A percentile compares a stretch with the other conserved stretches of the same genome.
These are phyloP conservation scores for Elaeis guineensis DNA, from an alignment of 176 grass and related monocot species.

Conservation along the genomic window DNA sequence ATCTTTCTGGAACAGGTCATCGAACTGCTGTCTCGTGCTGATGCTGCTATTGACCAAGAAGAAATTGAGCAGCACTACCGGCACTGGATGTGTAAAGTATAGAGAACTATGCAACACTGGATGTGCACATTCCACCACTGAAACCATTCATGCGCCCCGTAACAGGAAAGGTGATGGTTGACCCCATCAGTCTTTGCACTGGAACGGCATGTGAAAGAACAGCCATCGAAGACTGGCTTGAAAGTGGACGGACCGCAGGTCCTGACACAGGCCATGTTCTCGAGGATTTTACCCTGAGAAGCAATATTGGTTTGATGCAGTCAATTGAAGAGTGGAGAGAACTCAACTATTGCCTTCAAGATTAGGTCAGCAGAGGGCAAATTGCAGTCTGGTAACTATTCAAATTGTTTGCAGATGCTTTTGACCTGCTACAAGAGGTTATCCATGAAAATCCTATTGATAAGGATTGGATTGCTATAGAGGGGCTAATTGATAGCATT, in stretches of 20 bases:
- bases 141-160: conserved; percentile 1
- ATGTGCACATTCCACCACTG: neutral
- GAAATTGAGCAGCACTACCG: neutral
- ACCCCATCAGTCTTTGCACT: conserved; percentile 1
- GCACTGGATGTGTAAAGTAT: neutral
- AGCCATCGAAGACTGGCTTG: neutral
- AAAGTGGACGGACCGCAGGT: neutral
- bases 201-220: conserved; percentile 2
- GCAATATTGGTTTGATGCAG: too few relatives aligned
- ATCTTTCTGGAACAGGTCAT: conserved; percentile 2
- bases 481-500: too few relatives aligned
- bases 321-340: too few relatives aligned
- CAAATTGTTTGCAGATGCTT: too few relatives aligned
- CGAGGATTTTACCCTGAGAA: too few relatives aligned
- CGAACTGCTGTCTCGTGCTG: neutral
- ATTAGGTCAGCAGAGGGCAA: too few relatives aligned
- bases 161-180: neutral
- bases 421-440: too few relatives aligned
- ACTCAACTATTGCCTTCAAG: too few relatives aligned
- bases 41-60: conserved; percentile 1
- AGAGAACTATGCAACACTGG: neutral
- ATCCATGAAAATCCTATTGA: too few relatives aligned
- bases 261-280: too few relatives aligned
- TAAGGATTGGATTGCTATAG: too few relatives aligned
- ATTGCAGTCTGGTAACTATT: too few relatives aligned